Base-by-base conservation (phyloP, 495 filamentous ascomycete genomes). In the Penicillium odoratum region DNA sequence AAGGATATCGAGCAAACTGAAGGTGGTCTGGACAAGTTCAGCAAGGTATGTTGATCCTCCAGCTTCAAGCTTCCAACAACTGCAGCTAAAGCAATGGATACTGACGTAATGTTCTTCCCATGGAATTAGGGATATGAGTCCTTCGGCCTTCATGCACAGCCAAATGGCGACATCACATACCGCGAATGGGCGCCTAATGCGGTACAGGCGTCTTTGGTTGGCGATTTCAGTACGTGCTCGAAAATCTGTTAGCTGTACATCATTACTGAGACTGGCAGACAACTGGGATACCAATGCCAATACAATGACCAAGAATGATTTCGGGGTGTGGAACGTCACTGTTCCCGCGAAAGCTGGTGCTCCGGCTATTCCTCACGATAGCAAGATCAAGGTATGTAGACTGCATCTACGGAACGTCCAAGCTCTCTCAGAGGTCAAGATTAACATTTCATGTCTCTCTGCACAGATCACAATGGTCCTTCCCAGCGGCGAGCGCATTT, bases 141-240 rank as follows among this genome's bases (percentile, higher is more conserved):
- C 53, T 97, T 88, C 70, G 94, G 94, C 48, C 81, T 98, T 70
- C 88, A 88, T 66, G 84, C 89, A 53, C 78, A 84, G 60, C 79
- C 85, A 10, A 88, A 96, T 64, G 87, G 89, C 62, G 91, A 93
- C 70, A 91, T 98, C 63, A 80, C 76, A 45, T 98, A 98, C 75
- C 84, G 90, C 62, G 94, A 98, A 84, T 98, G 94, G 94, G 94
- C 94, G 2, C 93, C 94, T 48, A 93, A 90, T 77, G 93, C 91
- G 51, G 72, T 84, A 21, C 74, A 87, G 63, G 94, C 94, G 18
- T 87, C 88, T 58, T 81, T 98, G n/a, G 88, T 98, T 58, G 94
- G 94, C 53, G 94, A 98, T 57, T 98, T 98, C 78, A 98, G 92
- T 96, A 81, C 50, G 82, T 72, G 53, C 26, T 8, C 18, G n/a